Evolutionary conservation across 139 green algal genomes (phyloP), one percentile per base, ranked within the genome.

Genomic region (Auxenochlorella protothecoides): DNA sequence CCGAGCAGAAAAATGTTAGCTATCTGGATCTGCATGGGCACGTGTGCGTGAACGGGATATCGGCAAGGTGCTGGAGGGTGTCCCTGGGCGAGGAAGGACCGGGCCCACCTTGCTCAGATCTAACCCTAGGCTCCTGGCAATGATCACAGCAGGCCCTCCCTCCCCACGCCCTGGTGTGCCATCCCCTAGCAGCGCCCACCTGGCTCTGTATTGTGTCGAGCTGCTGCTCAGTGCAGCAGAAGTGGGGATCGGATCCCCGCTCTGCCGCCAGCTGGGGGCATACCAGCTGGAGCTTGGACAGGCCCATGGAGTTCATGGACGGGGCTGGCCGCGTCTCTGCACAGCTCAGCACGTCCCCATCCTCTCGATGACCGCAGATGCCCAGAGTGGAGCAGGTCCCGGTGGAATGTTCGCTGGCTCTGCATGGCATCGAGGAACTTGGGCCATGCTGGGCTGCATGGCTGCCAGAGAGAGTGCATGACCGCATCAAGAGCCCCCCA

Each of bases 161-260:
- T 44, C 27, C 27, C 27, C 27, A 44, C 27, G 27, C 27, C 27
- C 27, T 44, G 27, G 27, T 44, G 27, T 44, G 44, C n/a, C 5
- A 6, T 6, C 27, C 5, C 52, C 55, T 71, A 3, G 6, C 57
- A 9, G 63, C 8, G 53, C 51, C 79, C 73, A 92, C 83, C 72
- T 92, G 79, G 3, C 65, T 51, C 11, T 72, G 60, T 6, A 96
- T 78, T 59, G 80, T 81, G 16, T 92, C 81, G 13, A 96, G 79
- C 73, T 96, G 91, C 54, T 88, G 74, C 67, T 86, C 69, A 1
- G 83, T 90, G 80, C 91, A 96, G 85, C 91, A 96, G 63, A 89
- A 87, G 0, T 82, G 83, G 5, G 67, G 55, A 4, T 53, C 59
- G 0, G 76, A 75, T 12, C 79, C 80, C 56, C 65, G n/a, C 15